Base-by-base conservation (phyloP, 2,329 filamentous ascomycete genomes). In the Setomelanomma holmii region DNA sequence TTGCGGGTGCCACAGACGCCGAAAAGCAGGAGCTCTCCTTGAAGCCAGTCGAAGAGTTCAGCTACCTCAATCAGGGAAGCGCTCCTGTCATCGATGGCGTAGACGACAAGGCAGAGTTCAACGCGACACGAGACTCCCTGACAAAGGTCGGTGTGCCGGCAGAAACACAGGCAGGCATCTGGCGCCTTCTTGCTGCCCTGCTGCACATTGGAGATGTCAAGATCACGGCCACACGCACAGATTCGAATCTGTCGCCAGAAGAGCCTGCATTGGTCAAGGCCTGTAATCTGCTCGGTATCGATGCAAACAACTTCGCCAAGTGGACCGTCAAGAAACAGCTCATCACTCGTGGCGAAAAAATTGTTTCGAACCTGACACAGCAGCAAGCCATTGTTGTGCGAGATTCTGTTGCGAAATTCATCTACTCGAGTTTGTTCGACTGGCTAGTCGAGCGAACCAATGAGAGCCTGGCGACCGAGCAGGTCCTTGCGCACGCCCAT, bases 251-350 rank as follows among this genome's bases (percentile, higher is more conserved):
- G 17, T 84, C 90, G 5, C 80, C 92, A 0, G 86, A 86, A 0
- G 95, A 99, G 71, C 90, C 93, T 4, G 87, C 92, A 14, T 79
- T 99, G 46, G 84, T 89, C 49, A 88, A 87, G 67, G 93, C 95
- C 50, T 93, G 91, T 70, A 80, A 84, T 11, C 89, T 98, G 54
- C 84, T 99, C 30, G 95, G 95, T 19, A 96, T 99, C 53, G 86
- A 97, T 72, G 84, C 87, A 1, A 79, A 84, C 23, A 90, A 93
- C 63, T 98, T 99, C 71, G 89, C 95, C 44, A 96, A 93, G 76
- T 99, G 95, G 95, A 97, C 93, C 45, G 91, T 98, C 57, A 99
- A 99, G 84, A 99, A 99, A 79, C 95, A 99, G 77, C 84, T 99
- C 53, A 87, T 97, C 59, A 99, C 95, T 12, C 87, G 95, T 71